Percentiles rank a stretch among this genome's conserved stretches.
Conservation (phyloP, 805 yeast species). For the Isabelozyma heimii region DNA sequence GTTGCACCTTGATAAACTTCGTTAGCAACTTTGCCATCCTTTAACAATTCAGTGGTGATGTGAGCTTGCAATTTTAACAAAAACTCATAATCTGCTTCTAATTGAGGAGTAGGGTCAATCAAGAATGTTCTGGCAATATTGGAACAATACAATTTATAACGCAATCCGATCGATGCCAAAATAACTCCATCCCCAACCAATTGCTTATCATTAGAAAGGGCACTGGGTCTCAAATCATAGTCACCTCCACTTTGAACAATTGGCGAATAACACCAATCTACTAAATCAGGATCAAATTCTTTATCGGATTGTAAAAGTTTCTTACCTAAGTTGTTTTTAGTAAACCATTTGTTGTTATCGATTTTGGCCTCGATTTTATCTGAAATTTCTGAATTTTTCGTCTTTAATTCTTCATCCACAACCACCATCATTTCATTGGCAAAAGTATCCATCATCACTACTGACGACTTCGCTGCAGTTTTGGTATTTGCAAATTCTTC, state of each 20-base stretch:
- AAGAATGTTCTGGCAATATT: conserved; percentile 84
- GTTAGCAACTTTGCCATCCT: conserved; percentile 66
- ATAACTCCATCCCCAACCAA: conserved; percentile 73
- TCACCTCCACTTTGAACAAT: conserved; percentile 85
- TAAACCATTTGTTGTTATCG: conserved; percentile 68
- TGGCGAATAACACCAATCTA: conserved; percentile 95
- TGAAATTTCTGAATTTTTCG: conserved; percentile 68
- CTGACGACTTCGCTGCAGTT: conserved; percentile 74
- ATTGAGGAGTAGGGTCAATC: conserved; percentile 80
- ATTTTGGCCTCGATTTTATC: conserved; percentile 78
- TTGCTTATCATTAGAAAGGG: conserved; percentile 65
- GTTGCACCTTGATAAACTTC: conserved; percentile 64
- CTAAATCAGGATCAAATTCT: conserved; percentile 69
- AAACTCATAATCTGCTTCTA: conserved; percentile 77
- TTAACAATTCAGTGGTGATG: conserved; percentile 52
- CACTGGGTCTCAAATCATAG: conserved; percentile 81
- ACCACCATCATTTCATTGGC: conserved; percentile 84
- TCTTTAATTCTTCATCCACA: conserved; percentile 81
- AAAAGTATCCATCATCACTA: conserved; percentile 75
- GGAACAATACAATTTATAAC: conserved; percentile 87
- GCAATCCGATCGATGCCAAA: conserved; percentile 76
- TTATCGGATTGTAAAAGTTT: conserved; percentile 46
- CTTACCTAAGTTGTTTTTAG: conserved; percentile 49
- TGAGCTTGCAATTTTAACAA: conserved; percentile 66
- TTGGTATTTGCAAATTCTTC: conserved; percentile 66